Evolutionary conservation across 768 basidiomycete species (phyloP).

Genomic region (Leccinum pellstonianum): DNA sequence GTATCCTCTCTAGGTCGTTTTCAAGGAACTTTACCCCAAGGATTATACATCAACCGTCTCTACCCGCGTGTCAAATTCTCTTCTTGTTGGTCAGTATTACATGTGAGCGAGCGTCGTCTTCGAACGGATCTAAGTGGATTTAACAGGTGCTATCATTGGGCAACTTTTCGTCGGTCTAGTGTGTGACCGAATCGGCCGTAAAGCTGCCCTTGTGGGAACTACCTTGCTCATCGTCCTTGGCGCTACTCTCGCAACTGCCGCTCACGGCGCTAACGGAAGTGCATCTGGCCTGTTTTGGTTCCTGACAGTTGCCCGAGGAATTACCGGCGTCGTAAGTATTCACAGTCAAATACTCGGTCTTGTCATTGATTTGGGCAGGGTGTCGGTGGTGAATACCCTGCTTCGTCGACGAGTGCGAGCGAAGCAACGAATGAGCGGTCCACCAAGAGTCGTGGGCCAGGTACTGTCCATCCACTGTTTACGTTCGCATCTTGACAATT

Average conservation of each 20-base stretch:
- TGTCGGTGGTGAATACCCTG: slow-evolving; percentile 78
- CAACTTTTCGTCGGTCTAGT: slow-evolving; percentile 63
- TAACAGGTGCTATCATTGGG: slow-evolving; percentile 58
- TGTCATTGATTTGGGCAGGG: slow-evolving; percentile 40
- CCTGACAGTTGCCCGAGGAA: slow-evolving; percentile 66
- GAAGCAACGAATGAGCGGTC: slow-evolving; percentile 75
- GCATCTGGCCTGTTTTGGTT: slow-evolving; percentile 69
- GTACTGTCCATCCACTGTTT: slow-evolving; percentile 30
- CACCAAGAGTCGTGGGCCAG: slow-evolving; percentile 56
- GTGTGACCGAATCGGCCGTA: slow-evolving; percentile 75
- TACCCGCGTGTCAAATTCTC: slow-evolving; percentile 68
- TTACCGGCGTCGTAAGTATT: slow-evolving; percentile 58
- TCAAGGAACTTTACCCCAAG: slow-evolving; percentile 61
- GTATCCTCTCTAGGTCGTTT: slow-evolving; percentile 50
- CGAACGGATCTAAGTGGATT: slow-evolving; percentile 2
- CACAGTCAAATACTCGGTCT: neutral
- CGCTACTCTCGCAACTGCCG: slow-evolving; percentile 64
- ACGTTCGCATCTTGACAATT: slow-evolving; percentile 1
- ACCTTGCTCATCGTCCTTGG: slow-evolving; percentile 70
- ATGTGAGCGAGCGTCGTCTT: neutral
- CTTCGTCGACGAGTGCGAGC: slow-evolving; percentile 63
- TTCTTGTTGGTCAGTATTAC: slow-evolving; percentile 56
- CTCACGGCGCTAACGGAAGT: slow-evolving; percentile 59
- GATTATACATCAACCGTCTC: slow-evolving; percentile 59
- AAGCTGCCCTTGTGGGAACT: slow-evolving; percentile 68